Percentiles rank a stretch among this genome's conserved stretches.
Conservation (phyloP, 148 eudicot genomes). For the Rhododendron kiyosumense region DNA sequence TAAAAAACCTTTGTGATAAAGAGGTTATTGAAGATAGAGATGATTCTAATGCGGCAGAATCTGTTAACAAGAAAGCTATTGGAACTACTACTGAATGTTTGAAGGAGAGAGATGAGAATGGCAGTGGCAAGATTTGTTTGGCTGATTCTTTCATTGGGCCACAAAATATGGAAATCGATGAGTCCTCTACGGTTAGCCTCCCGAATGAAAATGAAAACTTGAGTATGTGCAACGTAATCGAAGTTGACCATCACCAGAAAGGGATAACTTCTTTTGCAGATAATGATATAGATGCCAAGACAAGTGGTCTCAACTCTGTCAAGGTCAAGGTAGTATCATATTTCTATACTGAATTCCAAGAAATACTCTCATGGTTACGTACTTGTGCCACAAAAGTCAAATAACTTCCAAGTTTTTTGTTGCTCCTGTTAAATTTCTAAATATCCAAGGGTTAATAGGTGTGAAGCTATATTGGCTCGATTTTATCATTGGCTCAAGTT, state of each 20-base stretch:
- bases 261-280: constrained; percentile 12
- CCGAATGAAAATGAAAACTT: constrained; percentile 12
- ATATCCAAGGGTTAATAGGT: neutral
- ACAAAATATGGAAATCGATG: constrained; percentile 21
- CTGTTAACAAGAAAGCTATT: constrained; percentile 13
- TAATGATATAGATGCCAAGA: constrained; percentile 11
- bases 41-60: constrained; percentile 15
- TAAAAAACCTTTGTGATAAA: neutral
- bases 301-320: constrained; percentile 3
- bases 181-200: constrained; percentile 15
- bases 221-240: neutral
- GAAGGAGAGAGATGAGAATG: constrained; percentile 12
- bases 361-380: neutral
- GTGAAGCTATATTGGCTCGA: neutral
- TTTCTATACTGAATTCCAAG: neutral
- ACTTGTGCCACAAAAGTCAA: neutral
- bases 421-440: neutral
- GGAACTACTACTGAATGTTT: constrained; percentile 14
- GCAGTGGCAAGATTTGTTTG: constrained; percentile 14
- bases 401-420: neutral
- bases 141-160: constrained; percentile 5
- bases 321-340: constrained; percentile 7
- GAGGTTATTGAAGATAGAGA: constrained; percentile 30
- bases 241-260: constrained; percentile 22
- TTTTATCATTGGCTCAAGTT: neutral